These are phyloP conservation scores for Salix koriyanagi DNA, from an alignment of 345 rosid species.

Conservation along the genomic window DNA sequence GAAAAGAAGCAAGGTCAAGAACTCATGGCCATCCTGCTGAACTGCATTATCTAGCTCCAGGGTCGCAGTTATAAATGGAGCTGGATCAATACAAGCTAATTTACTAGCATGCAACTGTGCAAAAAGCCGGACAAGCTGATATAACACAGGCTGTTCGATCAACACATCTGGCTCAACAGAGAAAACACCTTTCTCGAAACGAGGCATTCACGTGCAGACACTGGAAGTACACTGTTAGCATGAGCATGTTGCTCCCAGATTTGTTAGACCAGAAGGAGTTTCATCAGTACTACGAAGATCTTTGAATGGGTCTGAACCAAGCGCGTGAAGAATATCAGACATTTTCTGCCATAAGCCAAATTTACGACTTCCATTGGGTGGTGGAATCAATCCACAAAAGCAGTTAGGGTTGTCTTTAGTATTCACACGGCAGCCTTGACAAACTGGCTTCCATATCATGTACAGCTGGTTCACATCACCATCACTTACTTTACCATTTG, in stretches of 20 bases:
- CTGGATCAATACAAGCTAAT: constrained; percentile 81
- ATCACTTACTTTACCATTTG: constrained; percentile 49
- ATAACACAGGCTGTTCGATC: constrained; percentile 70
- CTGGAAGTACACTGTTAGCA: constrained; percentile 97
- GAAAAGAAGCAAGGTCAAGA: constrained; percentile 86
- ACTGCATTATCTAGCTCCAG: constrained; percentile 89
- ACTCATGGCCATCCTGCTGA: constrained; percentile 98
- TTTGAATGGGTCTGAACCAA: constrained; percentile 65
- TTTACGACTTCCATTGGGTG: constrained; percentile 75
- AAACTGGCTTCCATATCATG: constrained; percentile 67
- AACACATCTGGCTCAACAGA: constrained; percentile 71
- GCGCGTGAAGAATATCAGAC: constrained; percentile 53
- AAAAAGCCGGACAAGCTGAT: constrained; percentile 85
- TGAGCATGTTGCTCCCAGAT: constrained; percentile 95
- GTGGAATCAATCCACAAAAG: constrained; percentile 82
- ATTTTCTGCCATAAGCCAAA: constrained; percentile 91
- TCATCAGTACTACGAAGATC: constrained; percentile 65
- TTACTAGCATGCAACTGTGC: constrained; percentile 78
- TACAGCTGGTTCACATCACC: constrained; percentile 65
- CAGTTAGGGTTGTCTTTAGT: constrained; percentile 93
- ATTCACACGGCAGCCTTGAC: constrained; percentile 94
- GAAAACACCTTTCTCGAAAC: constrained; percentile 73
- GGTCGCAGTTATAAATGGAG: constrained; percentile 85
- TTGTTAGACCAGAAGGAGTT: constrained; percentile 87
- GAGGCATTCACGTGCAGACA: constrained; percentile 81